Conservation (phyloP, 352 stramenopile species). For the Phytophthora multivora region DNA sequence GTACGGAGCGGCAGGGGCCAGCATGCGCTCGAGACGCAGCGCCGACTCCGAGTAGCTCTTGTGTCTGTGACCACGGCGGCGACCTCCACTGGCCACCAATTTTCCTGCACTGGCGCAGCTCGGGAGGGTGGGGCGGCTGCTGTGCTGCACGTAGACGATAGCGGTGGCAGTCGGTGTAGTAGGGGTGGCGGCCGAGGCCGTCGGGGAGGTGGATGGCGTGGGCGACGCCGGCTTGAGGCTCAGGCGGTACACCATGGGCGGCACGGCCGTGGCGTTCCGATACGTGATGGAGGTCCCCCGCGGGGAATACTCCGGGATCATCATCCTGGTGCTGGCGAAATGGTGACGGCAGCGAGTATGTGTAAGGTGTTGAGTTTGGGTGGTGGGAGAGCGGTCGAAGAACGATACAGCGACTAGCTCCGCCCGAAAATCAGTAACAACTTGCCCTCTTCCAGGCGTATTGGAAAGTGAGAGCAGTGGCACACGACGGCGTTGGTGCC, state of each 20-base stretch:
- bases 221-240: conserved; percentile 43
- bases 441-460: conserved; percentile 11
- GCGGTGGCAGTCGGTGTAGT: conserved; percentile 18
- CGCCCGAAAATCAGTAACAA: conserved; percentile 4
- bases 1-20: conserved; percentile 17
- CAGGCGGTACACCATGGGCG: conserved; percentile 41
- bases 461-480: conserved; percentile 28
- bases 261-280: conserved; percentile 24
- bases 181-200: conserved; percentile 3
- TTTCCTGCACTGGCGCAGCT: conserved; percentile 28
- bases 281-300: conserved; percentile 45
- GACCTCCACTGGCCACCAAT: conserved; percentile 19
- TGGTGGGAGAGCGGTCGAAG: conserved; percentile 19
- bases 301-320: conserved; percentile 50
- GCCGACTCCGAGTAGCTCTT: conserved; percentile 76
- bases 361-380: background rate
- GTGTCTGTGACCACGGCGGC: conserved; percentile 37
- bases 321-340: conserved; percentile 36
- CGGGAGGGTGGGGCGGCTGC: conserved; percentile 22
- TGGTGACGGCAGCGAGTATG: conserved; percentile 21
- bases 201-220: conserved; percentile 13
- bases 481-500: conserved; percentile 10
- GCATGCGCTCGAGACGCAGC: conserved; percentile 53
- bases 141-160: conserved; percentile 21
- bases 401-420: conserved; percentile 37